Percentiles rank a stretch among this genome's conserved stretches.
Evolutionary conservation across 257 asterid species (phyloP).

Genomic region (Linaria vulgaris): DNA sequence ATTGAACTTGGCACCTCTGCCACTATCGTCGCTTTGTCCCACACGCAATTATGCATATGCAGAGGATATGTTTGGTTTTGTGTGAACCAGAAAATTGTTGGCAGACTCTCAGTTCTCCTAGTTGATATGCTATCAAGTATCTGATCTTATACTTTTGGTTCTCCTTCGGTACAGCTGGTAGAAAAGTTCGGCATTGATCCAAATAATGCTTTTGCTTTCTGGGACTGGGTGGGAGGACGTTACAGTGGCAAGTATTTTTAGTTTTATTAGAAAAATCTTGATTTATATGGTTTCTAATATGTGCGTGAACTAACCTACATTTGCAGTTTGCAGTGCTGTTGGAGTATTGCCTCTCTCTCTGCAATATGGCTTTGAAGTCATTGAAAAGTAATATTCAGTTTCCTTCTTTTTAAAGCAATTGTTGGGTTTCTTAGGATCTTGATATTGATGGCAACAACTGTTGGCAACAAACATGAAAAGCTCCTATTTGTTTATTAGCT

Average conservation of each 20-base stretch:
- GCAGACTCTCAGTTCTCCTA: conserved; percentile 9
- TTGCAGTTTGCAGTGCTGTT: conserved; percentile 99
- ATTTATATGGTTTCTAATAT: conserved; percentile 24
- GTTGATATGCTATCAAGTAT: conserved; percentile 13
- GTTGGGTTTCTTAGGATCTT: background rate
- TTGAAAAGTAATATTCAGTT: conserved; percentile 62
- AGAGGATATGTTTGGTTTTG: conserved; percentile 4
- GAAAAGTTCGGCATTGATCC: conserved; percentile 99
- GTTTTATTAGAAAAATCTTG: conserved; percentile 20
- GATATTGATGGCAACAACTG: too few species aligned
- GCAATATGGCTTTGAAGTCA: conserved; percentile 85
- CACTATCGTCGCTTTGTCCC: conserved; percentile 5
- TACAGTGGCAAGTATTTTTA: conserved; percentile 70
- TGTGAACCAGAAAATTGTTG: conserved; percentile 6
- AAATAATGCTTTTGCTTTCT: conserved; percentile 96
- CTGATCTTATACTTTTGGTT: conserved; percentile 18
- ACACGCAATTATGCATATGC: conserved; percentile 6
- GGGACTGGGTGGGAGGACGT: conserved; percentile 99
- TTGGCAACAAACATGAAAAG: conserved; percentile 18
- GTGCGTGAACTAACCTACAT: conserved; percentile 33
- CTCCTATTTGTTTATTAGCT: background rate
- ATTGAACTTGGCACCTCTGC: conserved; percentile 18
- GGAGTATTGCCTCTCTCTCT: conserved; percentile 97
- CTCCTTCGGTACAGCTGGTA: conserved; percentile 66
- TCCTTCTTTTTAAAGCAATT: conserved; percentile 21